A percentile compares a stretch with the other conserved stretches of the same genome.
These are phyloP conservation scores for Bolboschoenoplectus hybrid DNA, from an alignment of 202 grass and related monocot genomes.

Conservation along the genomic window DNA sequence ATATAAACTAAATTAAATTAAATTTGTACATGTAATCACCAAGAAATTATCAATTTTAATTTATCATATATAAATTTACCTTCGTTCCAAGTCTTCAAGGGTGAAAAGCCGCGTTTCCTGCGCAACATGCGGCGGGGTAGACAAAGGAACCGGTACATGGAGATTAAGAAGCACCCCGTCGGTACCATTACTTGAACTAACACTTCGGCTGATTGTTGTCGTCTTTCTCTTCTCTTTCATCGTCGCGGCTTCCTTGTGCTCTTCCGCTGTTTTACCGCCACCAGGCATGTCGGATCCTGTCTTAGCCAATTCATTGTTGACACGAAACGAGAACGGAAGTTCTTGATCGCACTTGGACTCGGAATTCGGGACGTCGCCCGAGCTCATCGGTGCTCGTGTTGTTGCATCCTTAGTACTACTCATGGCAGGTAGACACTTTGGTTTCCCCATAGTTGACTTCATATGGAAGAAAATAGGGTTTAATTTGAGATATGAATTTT, in stretches of 20 bases:
- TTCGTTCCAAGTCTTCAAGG: neutral
- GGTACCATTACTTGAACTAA: neutral
- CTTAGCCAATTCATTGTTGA: neutral
- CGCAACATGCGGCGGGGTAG: neutral
- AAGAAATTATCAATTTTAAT: no score
- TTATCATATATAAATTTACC: neutral
- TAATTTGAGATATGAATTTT: neutral
- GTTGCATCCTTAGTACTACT: neutral
- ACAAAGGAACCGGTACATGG: constrained; percentile 5
- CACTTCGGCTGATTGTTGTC: neutral
- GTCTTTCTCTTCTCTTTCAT: neutral
- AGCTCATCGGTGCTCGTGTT: neutral
- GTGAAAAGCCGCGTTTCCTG: neutral
- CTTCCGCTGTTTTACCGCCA: neutral
- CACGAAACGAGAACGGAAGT: neutral
- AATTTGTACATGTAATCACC: no score
- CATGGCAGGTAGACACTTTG: neutral
- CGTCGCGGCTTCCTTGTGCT: neutral
- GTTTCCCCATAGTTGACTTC: neutral
- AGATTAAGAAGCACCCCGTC: constrained; percentile 7
- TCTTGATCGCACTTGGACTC: neutral
- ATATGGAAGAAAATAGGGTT: neutral
- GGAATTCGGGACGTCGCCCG: neutral
- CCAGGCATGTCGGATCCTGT: neutral
- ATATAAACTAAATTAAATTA: no score